phyloP scores from a whole-genome alignment of 192 early-diverging fungal genomes.

The Coemansia sp. region DNA sequence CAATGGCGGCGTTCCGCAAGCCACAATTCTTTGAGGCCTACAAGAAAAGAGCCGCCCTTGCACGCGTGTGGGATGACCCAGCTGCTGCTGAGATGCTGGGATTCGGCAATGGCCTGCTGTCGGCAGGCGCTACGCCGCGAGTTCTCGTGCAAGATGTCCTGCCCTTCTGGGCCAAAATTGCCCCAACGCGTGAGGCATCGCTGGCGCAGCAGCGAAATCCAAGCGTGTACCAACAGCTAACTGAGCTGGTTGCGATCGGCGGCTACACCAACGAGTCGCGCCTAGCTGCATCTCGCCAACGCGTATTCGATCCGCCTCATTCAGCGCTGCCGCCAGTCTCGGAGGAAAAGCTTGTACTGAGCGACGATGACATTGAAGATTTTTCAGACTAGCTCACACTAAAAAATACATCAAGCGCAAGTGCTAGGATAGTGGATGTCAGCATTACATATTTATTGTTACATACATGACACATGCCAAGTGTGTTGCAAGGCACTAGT shows the following conservation, averaged over 20 bases:
- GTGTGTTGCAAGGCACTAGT: neutral
- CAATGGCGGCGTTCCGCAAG: conserved; percentile 31
- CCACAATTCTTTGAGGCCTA: conserved; percentile 44
- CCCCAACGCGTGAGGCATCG: neutral
- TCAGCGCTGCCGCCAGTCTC: neutral
- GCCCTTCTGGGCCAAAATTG: conserved; percentile 30
- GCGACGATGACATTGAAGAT: conserved; percentile 52
- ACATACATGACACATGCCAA: no score
- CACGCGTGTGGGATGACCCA: conserved; percentile 12
- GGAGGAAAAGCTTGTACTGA: conserved; percentile 34
- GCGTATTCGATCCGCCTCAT: neutral
- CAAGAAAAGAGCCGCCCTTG: conserved; percentile 5
- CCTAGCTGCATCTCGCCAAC: neutral
- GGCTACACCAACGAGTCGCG: neutral
- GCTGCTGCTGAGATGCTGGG: conserved; percentile 10
- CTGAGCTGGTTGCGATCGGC: neutral
- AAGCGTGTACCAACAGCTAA: neutral
- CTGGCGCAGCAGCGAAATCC: conserved; percentile 1
- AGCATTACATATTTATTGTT: neutral
- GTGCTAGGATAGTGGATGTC: no score
- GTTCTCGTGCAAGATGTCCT: conserved; percentile 18
- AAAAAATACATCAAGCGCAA: no score
- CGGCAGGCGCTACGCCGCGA: neutral
- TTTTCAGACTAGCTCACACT: conserved; percentile 38
- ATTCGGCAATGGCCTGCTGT: conserved; percentile 5